Percentiles rank a stretch among this genome's conserved stretches.
phyloP scores from a whole-genome alignment of 106 monocot genomes.

The Acanthochlamys bracteata region DNA sequence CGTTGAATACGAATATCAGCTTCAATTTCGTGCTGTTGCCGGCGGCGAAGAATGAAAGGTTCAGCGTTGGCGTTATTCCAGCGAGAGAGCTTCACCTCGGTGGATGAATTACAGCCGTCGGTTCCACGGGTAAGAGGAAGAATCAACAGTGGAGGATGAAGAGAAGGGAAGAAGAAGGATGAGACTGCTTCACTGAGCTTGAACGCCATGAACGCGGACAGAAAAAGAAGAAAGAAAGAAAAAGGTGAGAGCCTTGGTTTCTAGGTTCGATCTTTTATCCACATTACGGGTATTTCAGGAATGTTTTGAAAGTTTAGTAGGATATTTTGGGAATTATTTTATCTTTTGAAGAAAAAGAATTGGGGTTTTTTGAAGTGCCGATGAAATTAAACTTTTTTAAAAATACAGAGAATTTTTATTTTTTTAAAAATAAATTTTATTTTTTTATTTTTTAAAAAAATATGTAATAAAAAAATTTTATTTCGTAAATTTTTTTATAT shows the following conservation, averaged over 20 bases:
- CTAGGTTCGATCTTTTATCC: neutral
- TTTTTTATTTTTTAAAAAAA: too few relatives aligned
- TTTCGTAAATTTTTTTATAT: too few relatives aligned
- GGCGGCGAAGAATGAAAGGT: conserved; percentile 41
- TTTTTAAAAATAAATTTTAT: too few relatives aligned
- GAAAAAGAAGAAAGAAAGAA: neutral
- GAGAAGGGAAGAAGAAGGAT: conserved; percentile 12
- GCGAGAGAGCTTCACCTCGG: conserved; percentile 57
- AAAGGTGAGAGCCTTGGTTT: neutral
- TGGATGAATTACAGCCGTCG: conserved; percentile 17
- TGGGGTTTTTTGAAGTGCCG: too few relatives aligned
- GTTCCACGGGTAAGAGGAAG: neutral
- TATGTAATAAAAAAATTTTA: too few relatives aligned
- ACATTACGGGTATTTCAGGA: too few relatives aligned
- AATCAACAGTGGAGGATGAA: too few relatives aligned
- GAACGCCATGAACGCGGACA: conserved; percentile 12
- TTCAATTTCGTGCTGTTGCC: conserved; percentile 47
- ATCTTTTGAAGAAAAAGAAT: too few relatives aligned
- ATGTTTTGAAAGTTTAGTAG: too few relatives aligned
- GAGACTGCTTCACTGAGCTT: conserved; percentile 20
- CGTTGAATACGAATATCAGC: conserved; percentile 55
- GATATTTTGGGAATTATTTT: too few relatives aligned
- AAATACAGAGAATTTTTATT: too few relatives aligned
- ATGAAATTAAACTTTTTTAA: too few relatives aligned
- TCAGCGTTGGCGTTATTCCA: conserved; percentile 83